Percentiles rank a stretch among this genome's conserved stretches.
Evolutionary conservation across 768 basidiomycete species (phyloP).

Genomic region (Amanita muscaria): DNA sequence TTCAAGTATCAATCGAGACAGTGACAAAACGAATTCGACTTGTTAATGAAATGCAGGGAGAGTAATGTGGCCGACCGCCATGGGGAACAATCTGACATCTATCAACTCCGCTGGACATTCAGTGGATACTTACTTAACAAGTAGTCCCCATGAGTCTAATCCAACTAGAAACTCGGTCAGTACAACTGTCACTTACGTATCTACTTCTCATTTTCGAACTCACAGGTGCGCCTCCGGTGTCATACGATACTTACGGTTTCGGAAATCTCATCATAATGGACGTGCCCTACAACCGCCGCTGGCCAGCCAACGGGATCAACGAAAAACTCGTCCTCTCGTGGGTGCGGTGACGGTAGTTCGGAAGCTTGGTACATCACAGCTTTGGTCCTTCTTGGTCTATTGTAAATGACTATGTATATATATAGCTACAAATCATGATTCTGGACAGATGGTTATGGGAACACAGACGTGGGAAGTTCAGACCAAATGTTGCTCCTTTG

Average conservation of each 20-base stretch:
- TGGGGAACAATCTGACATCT: conserved; percentile 41
- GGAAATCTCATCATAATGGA: conserved; percentile 37
- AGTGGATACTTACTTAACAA: conserved; percentile 61
- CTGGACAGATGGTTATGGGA: too few relatives aligned
- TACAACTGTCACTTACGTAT: too few relatives aligned
- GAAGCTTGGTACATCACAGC: too few relatives aligned
- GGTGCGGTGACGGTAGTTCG: too few relatives aligned
- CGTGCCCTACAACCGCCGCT: too few relatives aligned
- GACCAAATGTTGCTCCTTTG: too few relatives aligned
- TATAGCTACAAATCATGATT: too few relatives aligned
- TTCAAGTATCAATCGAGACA: not conserved
- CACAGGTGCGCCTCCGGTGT: conserved; percentile 35
- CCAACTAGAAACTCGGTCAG: conserved; percentile 52
- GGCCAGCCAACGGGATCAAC: too few relatives aligned
- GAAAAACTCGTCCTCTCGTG: too few relatives aligned
- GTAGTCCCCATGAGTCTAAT: conserved; percentile 32
- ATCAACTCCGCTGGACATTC: conserved; percentile 48
- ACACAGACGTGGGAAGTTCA: too few relatives aligned
- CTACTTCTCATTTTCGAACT: not conserved
- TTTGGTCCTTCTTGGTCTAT: too few relatives aligned
- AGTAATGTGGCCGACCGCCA: conserved; percentile 49
- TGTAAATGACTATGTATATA: too few relatives aligned
- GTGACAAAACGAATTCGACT: not conserved
- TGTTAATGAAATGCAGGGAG: conserved; percentile 35
- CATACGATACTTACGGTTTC: conserved; percentile 29